Percentiles rank a stretch among this genome's conserved stretches.
These are phyloP conservation scores for Spergularia bocconei DNA, from an alignment of 148 eudicot genomes.

Conservation along the genomic window DNA sequence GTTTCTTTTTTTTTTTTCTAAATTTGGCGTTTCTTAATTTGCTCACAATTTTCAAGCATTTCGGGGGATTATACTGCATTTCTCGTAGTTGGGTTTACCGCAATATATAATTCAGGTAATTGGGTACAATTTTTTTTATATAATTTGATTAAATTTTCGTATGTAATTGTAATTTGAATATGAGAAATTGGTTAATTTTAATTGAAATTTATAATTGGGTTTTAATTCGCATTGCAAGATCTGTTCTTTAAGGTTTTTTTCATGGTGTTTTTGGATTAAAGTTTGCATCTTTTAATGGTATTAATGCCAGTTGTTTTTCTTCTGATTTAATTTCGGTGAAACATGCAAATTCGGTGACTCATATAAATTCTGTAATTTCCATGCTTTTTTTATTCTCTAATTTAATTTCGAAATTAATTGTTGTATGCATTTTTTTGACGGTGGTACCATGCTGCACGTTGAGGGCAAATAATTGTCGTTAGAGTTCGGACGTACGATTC, in stretches of 20 bases:
- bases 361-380: neutral
- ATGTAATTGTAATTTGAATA: neutral
- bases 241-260: slow-evolving; percentile 9
- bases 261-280: neutral
- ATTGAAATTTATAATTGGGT: neutral
- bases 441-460: slow-evolving; percentile 26
- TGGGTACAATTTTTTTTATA: neutral
- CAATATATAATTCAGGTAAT: slow-evolving; percentile 18
- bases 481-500: no score
- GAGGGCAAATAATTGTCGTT: neutral
- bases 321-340: slow-evolving; percentile 9
- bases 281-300: slow-evolving; percentile 19
- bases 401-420: neutral
- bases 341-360: slow-evolving; percentile 28
- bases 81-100: neutral
- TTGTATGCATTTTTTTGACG: slow-evolving; percentile 16
- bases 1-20: neutral
- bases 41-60: neutral
- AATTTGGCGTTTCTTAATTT: no score
- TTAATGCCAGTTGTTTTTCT: slow-evolving; percentile 6
- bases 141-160: neutral
- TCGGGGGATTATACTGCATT: slow-evolving; percentile 14
- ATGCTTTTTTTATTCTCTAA: neutral
- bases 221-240: slow-evolving; percentile 9
- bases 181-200: neutral